Conservation (phyloP, 805 yeast species). For the Ogataea populi-albae region DNA sequence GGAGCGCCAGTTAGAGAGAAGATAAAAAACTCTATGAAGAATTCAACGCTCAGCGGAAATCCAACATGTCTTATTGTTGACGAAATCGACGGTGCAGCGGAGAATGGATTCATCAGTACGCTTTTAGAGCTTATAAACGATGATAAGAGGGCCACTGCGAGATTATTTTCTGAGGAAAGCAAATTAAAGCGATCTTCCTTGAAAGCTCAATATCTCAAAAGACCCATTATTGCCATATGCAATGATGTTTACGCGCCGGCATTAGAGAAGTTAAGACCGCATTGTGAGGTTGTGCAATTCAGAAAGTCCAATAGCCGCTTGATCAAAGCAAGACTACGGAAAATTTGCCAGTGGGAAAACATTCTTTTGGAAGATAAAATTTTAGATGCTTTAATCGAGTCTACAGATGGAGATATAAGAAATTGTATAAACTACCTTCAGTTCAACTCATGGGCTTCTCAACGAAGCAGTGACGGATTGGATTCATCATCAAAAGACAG, state of each 20-base stretch:
- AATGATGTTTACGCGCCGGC: conserved; percentile 79
- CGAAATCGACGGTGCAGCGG: conserved; percentile 82
- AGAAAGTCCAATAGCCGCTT: conserved; percentile 52
- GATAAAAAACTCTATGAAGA: conserved; percentile 58
- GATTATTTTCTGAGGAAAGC: conserved; percentile 23
- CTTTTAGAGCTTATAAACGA: conserved; percentile 54
- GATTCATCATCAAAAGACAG: conserved; percentile 50
- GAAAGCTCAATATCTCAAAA: conserved; percentile 38
- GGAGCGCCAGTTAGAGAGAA: conserved; percentile 52
- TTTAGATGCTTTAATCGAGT: conserved; percentile 62
- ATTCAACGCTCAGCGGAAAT: conserved; percentile 62
- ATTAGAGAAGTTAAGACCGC: conserved; percentile 68
- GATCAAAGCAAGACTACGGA: conserved; percentile 45
- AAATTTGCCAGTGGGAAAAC: conserved; percentile 55
- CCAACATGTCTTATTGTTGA: conserved; percentile 86
- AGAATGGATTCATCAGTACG: conserved; percentile 57
- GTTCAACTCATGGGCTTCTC: conserved; percentile 39
- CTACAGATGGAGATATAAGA: conserved; percentile 80
- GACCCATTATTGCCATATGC: conserved; percentile 92
- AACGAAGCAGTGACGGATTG: conserved; percentile 3
- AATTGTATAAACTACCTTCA: conserved; percentile 83
- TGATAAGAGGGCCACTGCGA: conserved; percentile 53
- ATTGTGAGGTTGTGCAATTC: conserved; percentile 70
- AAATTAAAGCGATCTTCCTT: conserved; percentile 25
- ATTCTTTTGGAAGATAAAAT: conserved; percentile 45